Percentiles rank a stretch among this genome's conserved stretches.
These are phyloP conservation scores for Crithidia sp. DNA, from an alignment of 208 protist genomes.

Conservation along the genomic window DNA sequence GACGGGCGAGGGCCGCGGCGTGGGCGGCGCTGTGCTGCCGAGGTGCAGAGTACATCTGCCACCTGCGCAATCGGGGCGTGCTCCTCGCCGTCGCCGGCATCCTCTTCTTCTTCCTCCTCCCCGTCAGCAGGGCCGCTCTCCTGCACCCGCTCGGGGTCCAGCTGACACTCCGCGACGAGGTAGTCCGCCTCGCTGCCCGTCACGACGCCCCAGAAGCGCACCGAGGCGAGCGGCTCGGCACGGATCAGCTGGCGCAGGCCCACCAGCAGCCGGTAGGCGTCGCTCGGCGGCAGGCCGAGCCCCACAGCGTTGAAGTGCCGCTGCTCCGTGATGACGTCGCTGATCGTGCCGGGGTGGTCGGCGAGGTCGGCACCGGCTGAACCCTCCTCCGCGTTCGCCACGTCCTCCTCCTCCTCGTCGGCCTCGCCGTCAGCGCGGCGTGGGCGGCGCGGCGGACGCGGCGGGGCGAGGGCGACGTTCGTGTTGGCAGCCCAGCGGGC, in stretches of 20 bases:
- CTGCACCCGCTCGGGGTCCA: slow-evolving; percentile 68
- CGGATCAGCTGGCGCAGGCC: slow-evolving; percentile 88
- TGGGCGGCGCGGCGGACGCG: slow-evolving; percentile 57
- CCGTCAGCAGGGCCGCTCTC: slow-evolving; percentile 17
- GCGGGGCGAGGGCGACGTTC: slow-evolving; percentile 67
- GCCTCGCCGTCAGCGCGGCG: slow-evolving; percentile 76
- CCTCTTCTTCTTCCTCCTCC: slow-evolving; percentile 69
- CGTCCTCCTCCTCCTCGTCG: slow-evolving; percentile 50
- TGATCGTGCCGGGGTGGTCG: slow-evolving; percentile 66
- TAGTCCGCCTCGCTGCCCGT: slow-evolving; percentile 82
- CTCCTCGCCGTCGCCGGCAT: slow-evolving; percentile 69
- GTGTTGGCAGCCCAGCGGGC: slow-evolving; percentile 81
- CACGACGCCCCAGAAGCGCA: slow-evolving; percentile 92
- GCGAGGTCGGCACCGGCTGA: slow-evolving; percentile 50
- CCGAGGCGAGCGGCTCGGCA: slow-evolving; percentile 78
- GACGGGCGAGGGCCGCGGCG: slow-evolving; percentile 43
- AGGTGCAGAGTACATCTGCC: slow-evolving; percentile 69
- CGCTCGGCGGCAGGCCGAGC: slow-evolving; percentile 74
- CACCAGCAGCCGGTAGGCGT: slow-evolving; percentile 85
- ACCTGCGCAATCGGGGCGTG: slow-evolving; percentile 68
- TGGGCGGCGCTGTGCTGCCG: slow-evolving; percentile 36
- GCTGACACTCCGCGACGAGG: slow-evolving; percentile 89
- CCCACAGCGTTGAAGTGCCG: slow-evolving; percentile 82
- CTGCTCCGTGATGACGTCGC: slow-evolving; percentile 88
- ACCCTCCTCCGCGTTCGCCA: slow-evolving; percentile 18